phyloP scores from a whole-genome alignment of 1,284 basidiomycete genomes.

The Marasmius tenuissimus region DNA sequence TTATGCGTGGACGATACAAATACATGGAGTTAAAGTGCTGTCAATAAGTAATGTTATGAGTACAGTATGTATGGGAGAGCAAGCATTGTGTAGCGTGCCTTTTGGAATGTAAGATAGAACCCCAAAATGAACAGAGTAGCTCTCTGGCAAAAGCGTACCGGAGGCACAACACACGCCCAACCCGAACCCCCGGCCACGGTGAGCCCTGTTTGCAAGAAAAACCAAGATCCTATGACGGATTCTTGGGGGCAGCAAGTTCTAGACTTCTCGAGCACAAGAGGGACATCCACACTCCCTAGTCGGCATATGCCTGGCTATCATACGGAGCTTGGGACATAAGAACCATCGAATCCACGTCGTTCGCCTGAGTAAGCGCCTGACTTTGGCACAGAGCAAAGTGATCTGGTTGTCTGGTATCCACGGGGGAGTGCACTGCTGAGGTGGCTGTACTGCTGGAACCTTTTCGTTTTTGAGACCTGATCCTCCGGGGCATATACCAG shows the following conservation, averaged over 20 bases:
- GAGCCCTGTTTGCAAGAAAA: too few species aligned
- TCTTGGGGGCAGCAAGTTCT: not conserved
- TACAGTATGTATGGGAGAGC: too few species aligned
- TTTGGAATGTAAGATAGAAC: too few species aligned
- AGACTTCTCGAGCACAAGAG: not conserved
- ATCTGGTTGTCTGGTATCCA: constrained; percentile 42
- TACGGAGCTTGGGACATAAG: constrained; percentile 4
- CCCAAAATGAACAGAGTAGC: too few species aligned
- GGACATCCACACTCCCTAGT: not conserved
- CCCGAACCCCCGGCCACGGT: too few species aligned
- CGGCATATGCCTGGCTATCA: constrained; percentile 1
- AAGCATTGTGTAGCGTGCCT: too few species aligned
- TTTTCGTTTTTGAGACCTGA: constrained; percentile 1
- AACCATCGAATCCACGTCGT: not conserved
- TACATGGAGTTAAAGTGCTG: too few species aligned
- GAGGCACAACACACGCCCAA: too few species aligned
- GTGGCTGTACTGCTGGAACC: constrained; percentile 21
- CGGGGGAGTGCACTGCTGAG: constrained; percentile 30
- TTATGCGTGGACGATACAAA: too few species aligned
- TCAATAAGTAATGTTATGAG: too few species aligned
- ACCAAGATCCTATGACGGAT: too few species aligned
- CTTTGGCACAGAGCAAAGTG: constrained; percentile 46
- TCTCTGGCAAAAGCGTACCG: too few species aligned
- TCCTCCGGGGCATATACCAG: not conserved
- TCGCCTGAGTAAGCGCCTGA: constrained; percentile 23